These are phyloP conservation scores for Aschersonia sp. DNA, from an alignment of 2,329 filamentous ascomycete species.

Conservation along the genomic window DNA sequence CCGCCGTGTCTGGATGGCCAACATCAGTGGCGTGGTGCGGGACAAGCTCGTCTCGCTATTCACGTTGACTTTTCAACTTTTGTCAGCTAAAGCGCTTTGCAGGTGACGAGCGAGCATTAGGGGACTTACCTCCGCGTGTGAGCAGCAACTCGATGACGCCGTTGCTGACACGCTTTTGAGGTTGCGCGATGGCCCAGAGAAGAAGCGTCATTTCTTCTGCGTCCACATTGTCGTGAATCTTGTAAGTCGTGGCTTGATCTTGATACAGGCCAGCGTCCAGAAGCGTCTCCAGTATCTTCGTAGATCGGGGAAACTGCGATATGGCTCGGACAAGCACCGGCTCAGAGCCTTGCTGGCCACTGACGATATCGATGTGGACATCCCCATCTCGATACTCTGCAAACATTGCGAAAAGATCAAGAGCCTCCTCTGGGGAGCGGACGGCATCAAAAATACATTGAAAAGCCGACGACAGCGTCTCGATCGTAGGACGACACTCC, in stretches of 20 bases:
- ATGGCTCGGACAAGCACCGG: slow-evolving; percentile 39
- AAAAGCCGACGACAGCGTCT: slow-evolving; percentile 37
- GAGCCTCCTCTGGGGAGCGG: slow-evolving; percentile 31
- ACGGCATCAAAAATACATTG: slow-evolving; percentile 39
- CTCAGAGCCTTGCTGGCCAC: slow-evolving; percentile 23
- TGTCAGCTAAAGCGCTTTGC: slow-evolving; percentile 1
- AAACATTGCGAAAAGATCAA: slow-evolving; percentile 37
- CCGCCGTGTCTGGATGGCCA: slow-evolving; percentile 40
- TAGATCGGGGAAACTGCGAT: slow-evolving; percentile 38
- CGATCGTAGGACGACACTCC: slow-evolving; percentile 30
- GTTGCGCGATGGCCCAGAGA: slow-evolving; percentile 46
- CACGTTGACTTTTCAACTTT: slow-evolving; percentile 31
- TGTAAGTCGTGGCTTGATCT: slow-evolving; percentile 32
- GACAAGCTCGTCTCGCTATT: slow-evolving; percentile 38
- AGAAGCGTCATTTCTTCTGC: slow-evolving; percentile 42
- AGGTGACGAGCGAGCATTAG: background rate
- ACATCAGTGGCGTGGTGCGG: slow-evolving; percentile 41
- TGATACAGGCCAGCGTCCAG: slow-evolving; percentile 45
- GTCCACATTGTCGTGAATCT: slow-evolving; percentile 28
- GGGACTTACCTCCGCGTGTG: slow-evolving; percentile 21
- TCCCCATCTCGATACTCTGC: slow-evolving; percentile 32
- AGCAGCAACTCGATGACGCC: slow-evolving; percentile 42
- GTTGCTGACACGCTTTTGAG: slow-evolving; percentile 47
- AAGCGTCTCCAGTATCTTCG: slow-evolving; percentile 34
- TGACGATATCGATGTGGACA: slow-evolving; percentile 35